Percentiles rank a stretch among this genome's conserved stretches.
Conservation (phyloP, 768 basidiomycete genomes). For the Suillus spraguei region DNA sequence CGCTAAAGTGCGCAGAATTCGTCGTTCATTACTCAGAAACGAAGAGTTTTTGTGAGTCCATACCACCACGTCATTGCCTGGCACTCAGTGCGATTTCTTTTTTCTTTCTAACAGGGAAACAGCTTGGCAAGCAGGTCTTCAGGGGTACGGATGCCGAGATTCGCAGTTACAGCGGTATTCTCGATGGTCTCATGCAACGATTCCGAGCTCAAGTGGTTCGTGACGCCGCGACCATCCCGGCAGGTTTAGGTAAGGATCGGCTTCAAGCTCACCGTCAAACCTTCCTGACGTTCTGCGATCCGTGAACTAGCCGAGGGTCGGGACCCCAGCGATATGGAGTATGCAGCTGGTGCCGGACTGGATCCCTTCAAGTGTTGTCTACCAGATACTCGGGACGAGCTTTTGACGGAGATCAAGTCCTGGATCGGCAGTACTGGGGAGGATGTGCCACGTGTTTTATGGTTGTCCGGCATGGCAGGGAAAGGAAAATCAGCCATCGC, state of each 20-base stretch:
- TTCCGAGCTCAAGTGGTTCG: too few species aligned
- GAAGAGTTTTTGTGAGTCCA: too few species aligned
- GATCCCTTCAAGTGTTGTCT: not conserved
- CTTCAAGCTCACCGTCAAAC: not conserved
- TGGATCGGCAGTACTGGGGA: slow-evolving; percentile 15
- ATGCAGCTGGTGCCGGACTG: not conserved
- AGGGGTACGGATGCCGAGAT: too few species aligned
- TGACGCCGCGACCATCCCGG: too few species aligned
- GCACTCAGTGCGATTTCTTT: too few species aligned
- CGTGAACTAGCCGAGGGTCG: not conserved
- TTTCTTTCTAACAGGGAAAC: too few species aligned
- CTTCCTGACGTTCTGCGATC: not conserved
- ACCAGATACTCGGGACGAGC: not conserved
- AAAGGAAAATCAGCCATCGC: slow-evolving; percentile 24
- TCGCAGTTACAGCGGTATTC: too few species aligned
- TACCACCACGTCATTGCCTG: too few species aligned
- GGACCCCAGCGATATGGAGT: not conserved
- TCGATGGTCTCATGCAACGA: too few species aligned
- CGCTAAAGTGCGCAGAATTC: too few species aligned
- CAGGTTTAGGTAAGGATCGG: not conserved
- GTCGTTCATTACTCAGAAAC: too few species aligned
- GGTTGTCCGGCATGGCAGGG: slow-evolving; percentile 17
- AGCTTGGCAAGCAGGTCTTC: too few species aligned
- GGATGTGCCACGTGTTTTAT: slow-evolving; percentile 12
- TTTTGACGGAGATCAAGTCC: slow-evolving; percentile 18